Conservation (phyloP, 2,329 filamentous ascomycete genomes). For the Beauveria australis region DNA sequence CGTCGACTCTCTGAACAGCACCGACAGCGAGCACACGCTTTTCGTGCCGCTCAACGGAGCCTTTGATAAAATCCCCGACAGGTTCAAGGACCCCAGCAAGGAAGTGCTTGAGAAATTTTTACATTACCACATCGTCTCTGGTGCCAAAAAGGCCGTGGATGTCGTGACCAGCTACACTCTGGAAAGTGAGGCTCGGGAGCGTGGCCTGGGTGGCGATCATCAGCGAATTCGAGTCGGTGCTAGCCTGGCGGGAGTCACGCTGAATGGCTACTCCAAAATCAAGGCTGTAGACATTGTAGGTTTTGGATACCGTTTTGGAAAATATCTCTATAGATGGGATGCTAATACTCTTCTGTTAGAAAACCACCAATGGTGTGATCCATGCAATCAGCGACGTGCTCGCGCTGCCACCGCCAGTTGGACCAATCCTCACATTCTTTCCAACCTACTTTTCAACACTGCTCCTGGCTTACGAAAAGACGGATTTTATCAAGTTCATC, state of each 20-base stretch:
- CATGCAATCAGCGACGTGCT: slow-evolving; percentile 69
- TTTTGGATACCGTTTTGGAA: neutral
- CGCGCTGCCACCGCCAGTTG: slow-evolving; percentile 61
- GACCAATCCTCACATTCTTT: slow-evolving; percentile 51
- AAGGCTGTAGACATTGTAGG: slow-evolving; percentile 62
- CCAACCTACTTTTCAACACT: slow-evolving; percentile 73
- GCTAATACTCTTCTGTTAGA: slow-evolving; percentile 29
- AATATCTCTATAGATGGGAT: slow-evolving; percentile 2
- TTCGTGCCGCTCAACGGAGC: slow-evolving; percentile 74
- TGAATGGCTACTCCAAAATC: slow-evolving; percentile 73
- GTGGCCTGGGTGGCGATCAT: slow-evolving; percentile 51
- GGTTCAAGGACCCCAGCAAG: slow-evolving; percentile 54
- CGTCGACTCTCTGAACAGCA: slow-evolving; percentile 65
- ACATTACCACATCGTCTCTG: slow-evolving; percentile 65
- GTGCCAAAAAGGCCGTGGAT: slow-evolving; percentile 55
- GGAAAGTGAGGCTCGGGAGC: slow-evolving; percentile 55
- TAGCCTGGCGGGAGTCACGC: slow-evolving; percentile 50
- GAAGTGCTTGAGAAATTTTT: slow-evolving; percentile 62
- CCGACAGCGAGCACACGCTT: slow-evolving; percentile 65
- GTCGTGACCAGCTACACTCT: slow-evolving; percentile 68
- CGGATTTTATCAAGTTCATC: slow-evolving; percentile 56
- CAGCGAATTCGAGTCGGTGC: slow-evolving; percentile 68
- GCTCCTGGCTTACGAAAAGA: slow-evolving; percentile 64
- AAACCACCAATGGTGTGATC: slow-evolving; percentile 70
- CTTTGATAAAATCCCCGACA: slow-evolving; percentile 53